phyloP scores from a whole-genome alignment of 1,284 basidiomycete genomes.

The Phellinidium pouzarii region DNA sequence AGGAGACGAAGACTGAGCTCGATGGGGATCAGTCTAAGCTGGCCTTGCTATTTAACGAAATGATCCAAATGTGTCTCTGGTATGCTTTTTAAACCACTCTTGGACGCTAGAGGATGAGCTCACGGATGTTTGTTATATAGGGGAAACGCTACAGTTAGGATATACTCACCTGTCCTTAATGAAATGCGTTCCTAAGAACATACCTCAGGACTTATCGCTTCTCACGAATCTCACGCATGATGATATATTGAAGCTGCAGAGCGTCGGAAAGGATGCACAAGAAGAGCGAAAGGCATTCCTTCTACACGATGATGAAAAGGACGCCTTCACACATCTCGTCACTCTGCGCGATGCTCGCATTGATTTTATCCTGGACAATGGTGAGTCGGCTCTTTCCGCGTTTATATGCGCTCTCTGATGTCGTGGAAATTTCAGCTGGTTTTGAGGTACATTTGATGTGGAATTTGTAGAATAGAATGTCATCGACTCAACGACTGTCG shows the following conservation, averaged over 20 bases:
- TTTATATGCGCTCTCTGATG: neutral
- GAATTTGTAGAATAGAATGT: neutral
- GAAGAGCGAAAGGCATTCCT: conserved; percentile 72
- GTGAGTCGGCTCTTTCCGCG: conserved; percentile 34
- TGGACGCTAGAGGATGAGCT: neutral
- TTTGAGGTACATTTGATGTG: conserved; percentile 60
- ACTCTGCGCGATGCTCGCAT: conserved; percentile 52
- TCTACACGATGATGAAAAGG: conserved; percentile 76
- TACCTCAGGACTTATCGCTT: conserved; percentile 67
- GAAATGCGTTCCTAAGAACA: conserved; percentile 2
- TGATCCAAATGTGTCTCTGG: conserved; percentile 89
- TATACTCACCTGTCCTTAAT: conserved; percentile 2
- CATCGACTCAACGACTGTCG: too few relatives aligned
- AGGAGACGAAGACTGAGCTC: conserved; percentile 40
- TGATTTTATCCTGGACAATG: conserved; percentile 92
- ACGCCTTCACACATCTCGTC: conserved; percentile 72
- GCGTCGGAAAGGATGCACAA: conserved; percentile 74
- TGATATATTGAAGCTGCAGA: conserved; percentile 81
- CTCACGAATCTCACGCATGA: conserved; percentile 73
- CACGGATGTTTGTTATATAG: conserved; percentile 29
- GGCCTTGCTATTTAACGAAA: conserved; percentile 68
- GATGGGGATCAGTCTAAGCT: conserved; percentile 46
- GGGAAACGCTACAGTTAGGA: conserved; percentile 72
- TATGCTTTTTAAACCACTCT: conserved; percentile 25
- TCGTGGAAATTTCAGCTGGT: conserved; percentile 51